Evolutionary conservation across 148 eudicot species (phyloP).

Genomic region (Vaccinium darrowii): DNA sequence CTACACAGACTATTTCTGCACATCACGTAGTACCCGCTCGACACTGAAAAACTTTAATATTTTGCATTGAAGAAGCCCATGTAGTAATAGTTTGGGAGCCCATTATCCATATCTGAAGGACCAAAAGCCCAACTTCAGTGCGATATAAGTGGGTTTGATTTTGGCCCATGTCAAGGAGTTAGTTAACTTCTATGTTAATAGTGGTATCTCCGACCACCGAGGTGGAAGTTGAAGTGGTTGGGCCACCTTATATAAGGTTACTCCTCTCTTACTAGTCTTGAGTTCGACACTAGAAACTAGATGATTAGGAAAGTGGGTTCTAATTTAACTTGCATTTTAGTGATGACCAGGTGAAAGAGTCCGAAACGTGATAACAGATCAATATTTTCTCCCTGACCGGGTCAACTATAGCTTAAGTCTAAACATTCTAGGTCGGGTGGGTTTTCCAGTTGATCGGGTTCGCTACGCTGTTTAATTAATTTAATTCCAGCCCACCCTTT

Average conservation of each 20-base stretch:
- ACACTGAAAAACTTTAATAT: too few relatives aligned
- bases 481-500: too few relatives aligned
- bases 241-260: neutral
- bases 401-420: neutral
- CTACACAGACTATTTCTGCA: too few relatives aligned
- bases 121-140: neutral
- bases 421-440: neutral
- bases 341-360: too few relatives aligned
- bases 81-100: neutral
- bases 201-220: neutral
- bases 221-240: neutral
- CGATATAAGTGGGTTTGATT: neutral
- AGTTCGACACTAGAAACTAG: neutral
- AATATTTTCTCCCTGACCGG: too few relatives aligned
- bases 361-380: neutral
- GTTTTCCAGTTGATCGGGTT: too few relatives aligned
- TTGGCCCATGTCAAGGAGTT: neutral
- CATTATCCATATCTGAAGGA: neutral
- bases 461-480: too few relatives aligned
- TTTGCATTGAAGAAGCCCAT: neutral
- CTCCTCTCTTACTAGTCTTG: neutral
- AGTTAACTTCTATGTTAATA: neutral
- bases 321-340: neutral
- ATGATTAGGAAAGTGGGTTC: neutral
- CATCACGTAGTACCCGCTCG: too few relatives aligned